Evolutionary conservation across 768 basidiomycete species (phyloP).

Genomic region (Amanita brunnescens): DNA sequence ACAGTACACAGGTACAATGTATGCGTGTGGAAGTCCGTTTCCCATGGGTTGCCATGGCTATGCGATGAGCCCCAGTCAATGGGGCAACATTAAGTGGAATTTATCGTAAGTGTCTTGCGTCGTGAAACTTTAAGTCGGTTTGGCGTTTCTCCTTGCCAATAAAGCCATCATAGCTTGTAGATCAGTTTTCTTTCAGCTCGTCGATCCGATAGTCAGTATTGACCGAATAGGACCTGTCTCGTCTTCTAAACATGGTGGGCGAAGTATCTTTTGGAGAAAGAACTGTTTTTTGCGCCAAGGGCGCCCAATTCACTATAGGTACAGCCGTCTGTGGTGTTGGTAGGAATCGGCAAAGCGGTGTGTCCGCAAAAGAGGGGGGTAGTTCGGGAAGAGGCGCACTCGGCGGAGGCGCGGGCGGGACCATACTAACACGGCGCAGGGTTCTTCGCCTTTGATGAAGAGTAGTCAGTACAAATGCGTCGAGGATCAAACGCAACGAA

Average conservation of each 20-base stretch:
- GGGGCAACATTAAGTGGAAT: background rate
- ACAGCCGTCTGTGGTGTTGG: background rate
- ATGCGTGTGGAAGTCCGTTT: background rate
- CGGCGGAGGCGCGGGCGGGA: slow-evolving; percentile 19
- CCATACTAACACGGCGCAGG: slow-evolving; percentile 25
- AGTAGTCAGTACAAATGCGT: background rate
- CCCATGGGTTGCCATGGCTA: background rate
- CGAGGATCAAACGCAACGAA: slow-evolving; percentile 6
- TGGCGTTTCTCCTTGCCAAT: no score
- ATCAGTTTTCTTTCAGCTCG: slow-evolving; percentile 36
- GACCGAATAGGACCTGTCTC: slow-evolving; percentile 23
- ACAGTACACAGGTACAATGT: slow-evolving; percentile 4
- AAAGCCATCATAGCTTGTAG: background rate
- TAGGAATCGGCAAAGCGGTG: slow-evolving; percentile 1
- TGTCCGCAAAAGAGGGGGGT: background rate
- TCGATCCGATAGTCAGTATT: slow-evolving; percentile 24
- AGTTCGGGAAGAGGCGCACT: slow-evolving; percentile 7
- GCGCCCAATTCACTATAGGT: background rate
- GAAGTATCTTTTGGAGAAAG: background rate
- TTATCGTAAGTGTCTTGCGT: background rate
- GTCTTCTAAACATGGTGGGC: slow-evolving; percentile 20
- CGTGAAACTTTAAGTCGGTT: no score
- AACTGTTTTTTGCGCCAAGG: background rate
- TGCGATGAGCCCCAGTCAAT: background rate
- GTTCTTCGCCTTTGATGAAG: slow-evolving; percentile 30